These are phyloP conservation scores for Exophiala lecanii-corni DNA, from an alignment of 2,329 filamentous ascomycete genomes.

Conservation along the genomic window DNA sequence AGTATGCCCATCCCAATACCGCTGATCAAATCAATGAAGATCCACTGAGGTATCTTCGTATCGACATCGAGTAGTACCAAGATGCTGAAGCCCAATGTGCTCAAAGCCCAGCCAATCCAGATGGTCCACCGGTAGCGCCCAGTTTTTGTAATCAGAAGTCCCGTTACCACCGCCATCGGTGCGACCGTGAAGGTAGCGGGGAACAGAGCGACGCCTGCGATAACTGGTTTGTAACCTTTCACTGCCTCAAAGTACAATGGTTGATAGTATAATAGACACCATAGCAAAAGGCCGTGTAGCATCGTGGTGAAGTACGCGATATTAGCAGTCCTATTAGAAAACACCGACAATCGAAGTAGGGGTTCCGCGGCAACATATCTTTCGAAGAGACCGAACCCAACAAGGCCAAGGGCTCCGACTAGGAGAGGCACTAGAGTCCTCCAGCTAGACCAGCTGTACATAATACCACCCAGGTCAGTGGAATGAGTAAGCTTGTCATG, in stretches of 20 bases:
- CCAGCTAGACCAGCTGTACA: conserved; percentile 61
- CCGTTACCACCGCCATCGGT: conserved; percentile 54
- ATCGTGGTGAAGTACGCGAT: conserved; percentile 51
- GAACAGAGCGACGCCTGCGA: conserved; percentile 53
- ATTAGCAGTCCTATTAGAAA: conserved; percentile 44
- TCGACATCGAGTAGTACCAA: conserved; percentile 32
- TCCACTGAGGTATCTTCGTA: conserved; percentile 44
- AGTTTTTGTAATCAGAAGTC: conserved; percentile 50
- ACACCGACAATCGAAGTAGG: conserved; percentile 43
- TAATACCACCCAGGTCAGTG: conserved; percentile 60
- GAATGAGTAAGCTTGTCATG: conserved; percentile 56
- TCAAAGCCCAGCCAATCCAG: conserved; percentile 58
- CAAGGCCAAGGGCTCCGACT: conserved; percentile 49
- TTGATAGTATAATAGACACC: conserved; percentile 54
- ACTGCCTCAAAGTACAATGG: conserved; percentile 43
- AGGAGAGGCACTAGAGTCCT: conserved; percentile 58
- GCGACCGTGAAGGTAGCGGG: conserved; percentile 61
- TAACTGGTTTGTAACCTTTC: conserved; percentile 50
- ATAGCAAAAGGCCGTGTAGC: conserved; percentile 49
- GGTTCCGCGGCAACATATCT: conserved; percentile 48
- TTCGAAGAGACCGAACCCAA: conserved; percentile 54
- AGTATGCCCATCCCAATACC: conserved; percentile 65
- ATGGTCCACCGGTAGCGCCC: conserved; percentile 59
- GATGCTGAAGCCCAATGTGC: conserved; percentile 56
- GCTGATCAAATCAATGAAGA: conserved; percentile 53